Conservation (phyloP, 495 filamentous ascomycete genomes). For the Podospora didyma region DNA sequence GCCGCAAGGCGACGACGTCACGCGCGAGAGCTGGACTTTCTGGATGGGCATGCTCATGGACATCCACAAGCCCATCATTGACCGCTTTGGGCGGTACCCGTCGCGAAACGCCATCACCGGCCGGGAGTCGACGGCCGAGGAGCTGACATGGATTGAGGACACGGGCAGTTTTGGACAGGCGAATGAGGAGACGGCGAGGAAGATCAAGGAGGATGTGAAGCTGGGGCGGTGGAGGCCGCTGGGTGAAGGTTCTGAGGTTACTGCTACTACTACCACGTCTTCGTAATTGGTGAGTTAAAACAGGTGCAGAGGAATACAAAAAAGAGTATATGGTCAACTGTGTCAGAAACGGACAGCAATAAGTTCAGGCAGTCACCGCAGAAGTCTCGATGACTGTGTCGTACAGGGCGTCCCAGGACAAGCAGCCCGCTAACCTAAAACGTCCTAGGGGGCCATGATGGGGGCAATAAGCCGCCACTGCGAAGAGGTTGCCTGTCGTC, state of each 20-base stretch:
- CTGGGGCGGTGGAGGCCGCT: constrained; percentile 10
- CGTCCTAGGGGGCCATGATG: too few species aligned
- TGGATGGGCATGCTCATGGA: constrained; percentile 22
- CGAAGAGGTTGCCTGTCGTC: too few species aligned
- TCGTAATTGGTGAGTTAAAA: too few species aligned
- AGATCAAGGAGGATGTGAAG: constrained; percentile 12
- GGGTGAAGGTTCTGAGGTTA: neutral
- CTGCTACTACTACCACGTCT: too few species aligned
- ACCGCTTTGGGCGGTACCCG: constrained; percentile 18
- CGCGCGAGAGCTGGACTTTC: constrained; percentile 14
- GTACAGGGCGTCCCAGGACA: too few species aligned
- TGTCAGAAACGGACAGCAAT: too few species aligned
- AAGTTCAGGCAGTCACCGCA: too few species aligned
- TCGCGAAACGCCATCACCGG: constrained; percentile 19
- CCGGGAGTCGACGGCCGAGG: constrained; percentile 11
- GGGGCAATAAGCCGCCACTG: too few species aligned
- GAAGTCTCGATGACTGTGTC: too few species aligned
- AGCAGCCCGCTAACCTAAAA: too few species aligned
- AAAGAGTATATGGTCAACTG: too few species aligned
- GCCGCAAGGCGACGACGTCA: constrained; percentile 11
- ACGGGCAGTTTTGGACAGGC: constrained; percentile 12
- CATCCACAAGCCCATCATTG: constrained; percentile 21
- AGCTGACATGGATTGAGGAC: constrained; percentile 9
- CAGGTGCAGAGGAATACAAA: too few species aligned
- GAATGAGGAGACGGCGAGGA: constrained; percentile 2